Conservation (phyloP, 192 early-diverging fungal species). For the Fimicolochytrium jonesii region DNA sequence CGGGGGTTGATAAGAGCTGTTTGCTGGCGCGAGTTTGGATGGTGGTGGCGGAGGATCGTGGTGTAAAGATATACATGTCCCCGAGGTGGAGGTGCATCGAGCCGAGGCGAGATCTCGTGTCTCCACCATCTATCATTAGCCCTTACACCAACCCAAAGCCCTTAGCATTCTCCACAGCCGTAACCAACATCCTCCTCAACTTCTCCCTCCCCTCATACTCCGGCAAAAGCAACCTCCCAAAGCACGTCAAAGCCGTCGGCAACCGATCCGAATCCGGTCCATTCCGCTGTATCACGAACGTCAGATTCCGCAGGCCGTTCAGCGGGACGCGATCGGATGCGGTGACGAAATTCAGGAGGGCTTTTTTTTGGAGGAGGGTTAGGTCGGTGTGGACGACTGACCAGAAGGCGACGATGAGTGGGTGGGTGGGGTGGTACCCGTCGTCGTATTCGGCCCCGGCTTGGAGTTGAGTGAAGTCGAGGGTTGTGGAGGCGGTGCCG, state of each 20-base stretch:
- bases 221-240: constrained; percentile 81
- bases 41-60: no score
- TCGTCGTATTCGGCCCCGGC: constrained; percentile 76
- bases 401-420: constrained; percentile 78
- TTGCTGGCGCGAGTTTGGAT: no score
- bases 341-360: constrained; percentile 85
- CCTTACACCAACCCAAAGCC: constrained; percentile 87
- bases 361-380: constrained; percentile 57
- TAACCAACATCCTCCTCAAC: constrained; percentile 69
- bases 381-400: constrained; percentile 62
- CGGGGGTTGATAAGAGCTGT: no score
- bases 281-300: constrained; percentile 94
- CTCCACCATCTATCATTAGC: no score
- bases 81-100: no score
- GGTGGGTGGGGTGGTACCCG: constrained; percentile 66
- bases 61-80: no score
- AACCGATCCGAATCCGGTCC: constrained; percentile 84
- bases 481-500: constrained; percentile 45
- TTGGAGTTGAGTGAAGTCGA: constrained; percentile 73
- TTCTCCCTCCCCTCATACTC: constrained; percentile 72
- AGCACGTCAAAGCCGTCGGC: constrained; percentile 89
- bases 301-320: constrained; percentile 69
- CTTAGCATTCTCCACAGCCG: constrained; percentile 86
- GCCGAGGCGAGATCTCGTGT: no score
- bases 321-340: constrained; percentile 86